These are phyloP conservation scores for Kwoniella dendrophila DNA, from an alignment of 768 basidiomycete species.

Conservation along the genomic window DNA sequence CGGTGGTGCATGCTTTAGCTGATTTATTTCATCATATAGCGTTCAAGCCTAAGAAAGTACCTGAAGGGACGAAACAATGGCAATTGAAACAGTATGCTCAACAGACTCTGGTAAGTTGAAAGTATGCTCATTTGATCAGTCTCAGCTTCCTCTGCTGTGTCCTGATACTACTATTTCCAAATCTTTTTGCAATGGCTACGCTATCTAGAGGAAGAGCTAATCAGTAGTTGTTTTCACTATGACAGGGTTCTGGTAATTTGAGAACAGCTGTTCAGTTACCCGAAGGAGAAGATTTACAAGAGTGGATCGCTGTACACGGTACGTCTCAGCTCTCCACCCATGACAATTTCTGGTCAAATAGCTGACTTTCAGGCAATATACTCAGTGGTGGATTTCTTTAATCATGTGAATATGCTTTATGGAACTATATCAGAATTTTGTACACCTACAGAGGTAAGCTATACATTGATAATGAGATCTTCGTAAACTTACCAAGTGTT, in stretches of 20 bases:
- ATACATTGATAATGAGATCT: no score
- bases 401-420: conserved; percentile 98
- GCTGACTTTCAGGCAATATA: not conserved
- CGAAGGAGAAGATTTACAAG: conserved; percentile 94
- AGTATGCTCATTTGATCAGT: no score
- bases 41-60: conserved; percentile 93
- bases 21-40: conserved; percentile 53
- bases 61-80: conserved; percentile 96
- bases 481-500: conserved; percentile 8
- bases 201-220: conserved; percentile 1
- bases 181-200: no score
- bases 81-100: conserved; percentile 83
- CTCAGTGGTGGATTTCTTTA: conserved; percentile 97
- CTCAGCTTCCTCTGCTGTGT: no score
- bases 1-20: no score
- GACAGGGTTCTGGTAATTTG: conserved; percentile 91
- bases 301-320: conserved; percentile 99
- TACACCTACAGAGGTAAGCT: conserved; percentile 79
- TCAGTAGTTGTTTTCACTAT: conserved; percentile 55
- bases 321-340: conserved; percentile 41
- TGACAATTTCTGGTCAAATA: not conserved
- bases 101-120: conserved; percentile 51
- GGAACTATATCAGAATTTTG: conserved; percentile 98
- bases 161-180: no score
- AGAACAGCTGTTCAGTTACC: conserved; percentile 88